Percentiles rank a stretch among this genome's conserved stretches.
Conservation (phyloP, 495 filamentous ascomycete species). For the Penicillium parvum region DNA sequence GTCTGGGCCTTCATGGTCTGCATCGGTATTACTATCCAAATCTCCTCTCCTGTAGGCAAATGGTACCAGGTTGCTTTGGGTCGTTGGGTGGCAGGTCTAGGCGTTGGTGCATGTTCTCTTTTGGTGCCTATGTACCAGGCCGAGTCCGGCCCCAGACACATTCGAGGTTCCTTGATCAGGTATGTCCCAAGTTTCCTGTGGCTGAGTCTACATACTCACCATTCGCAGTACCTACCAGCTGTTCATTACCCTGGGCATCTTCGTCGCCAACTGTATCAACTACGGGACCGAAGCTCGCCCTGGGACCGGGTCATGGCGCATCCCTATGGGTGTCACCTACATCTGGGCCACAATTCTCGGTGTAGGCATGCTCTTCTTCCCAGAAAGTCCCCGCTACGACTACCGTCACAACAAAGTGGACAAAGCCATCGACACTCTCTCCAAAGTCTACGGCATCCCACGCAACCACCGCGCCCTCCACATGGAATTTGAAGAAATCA, state of each 20-base stretch:
- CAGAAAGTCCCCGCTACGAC: constrained; percentile 67
- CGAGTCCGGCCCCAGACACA: constrained; percentile 58
- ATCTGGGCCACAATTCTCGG: constrained; percentile 69
- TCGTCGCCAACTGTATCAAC: constrained; percentile 73
- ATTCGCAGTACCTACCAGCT: constrained; percentile 60
- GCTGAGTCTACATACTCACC: not conserved
- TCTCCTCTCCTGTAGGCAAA: constrained; percentile 46
- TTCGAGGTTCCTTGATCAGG: constrained; percentile 62
- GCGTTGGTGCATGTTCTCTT: constrained; percentile 64
- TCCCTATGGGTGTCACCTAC: constrained; percentile 74
- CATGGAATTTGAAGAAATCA: constrained; percentile 61
- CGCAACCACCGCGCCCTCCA: constrained; percentile 56
- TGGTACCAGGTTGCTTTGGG: constrained; percentile 53
- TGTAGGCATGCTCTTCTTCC: constrained; percentile 61
- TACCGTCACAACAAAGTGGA: constrained; percentile 60
- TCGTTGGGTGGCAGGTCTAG: constrained; percentile 56
- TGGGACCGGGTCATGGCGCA: constrained; percentile 60
- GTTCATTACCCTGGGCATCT: constrained; percentile 83
- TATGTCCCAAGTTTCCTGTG: constrained; percentile 6
- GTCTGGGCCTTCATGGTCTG: constrained; percentile 55
- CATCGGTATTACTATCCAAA: constrained; percentile 62
- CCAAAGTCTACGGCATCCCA: constrained; percentile 63
- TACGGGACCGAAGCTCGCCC: constrained; percentile 56
- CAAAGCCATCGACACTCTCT: constrained; percentile 59
- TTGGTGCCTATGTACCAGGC: constrained; percentile 69